Percentiles rank a stretch among this genome's conserved stretches.
Conservation (phyloP, 441 rosid genomes). For the Pelargonium cotyledonis region DNA sequence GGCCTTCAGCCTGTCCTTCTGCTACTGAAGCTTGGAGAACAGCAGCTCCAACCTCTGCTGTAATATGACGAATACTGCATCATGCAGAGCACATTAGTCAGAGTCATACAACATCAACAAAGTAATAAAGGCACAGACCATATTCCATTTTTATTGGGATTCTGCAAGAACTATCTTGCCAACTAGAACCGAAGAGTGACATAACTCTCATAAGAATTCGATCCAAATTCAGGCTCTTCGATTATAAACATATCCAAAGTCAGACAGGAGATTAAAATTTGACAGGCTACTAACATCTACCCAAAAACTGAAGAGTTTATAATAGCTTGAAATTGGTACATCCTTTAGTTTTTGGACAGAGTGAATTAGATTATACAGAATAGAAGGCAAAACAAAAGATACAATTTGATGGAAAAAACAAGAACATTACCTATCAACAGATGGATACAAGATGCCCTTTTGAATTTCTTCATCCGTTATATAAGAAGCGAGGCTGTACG, state of each 20-base stretch:
- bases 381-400: background rate
- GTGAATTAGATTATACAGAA: background rate
- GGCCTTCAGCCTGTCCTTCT: slow-evolving; percentile 81
- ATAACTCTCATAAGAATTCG: background rate
- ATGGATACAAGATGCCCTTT: slow-evolving; percentile 78
- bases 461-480: slow-evolving; percentile 78
- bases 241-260: background rate
- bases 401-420: background rate
- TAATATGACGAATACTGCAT: slow-evolving; percentile 75
- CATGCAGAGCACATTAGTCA: background rate
- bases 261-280: background rate
- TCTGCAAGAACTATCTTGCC: no score
- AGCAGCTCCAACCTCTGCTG: slow-evolving; percentile 93
- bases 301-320: background rate
- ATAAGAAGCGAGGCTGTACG: slow-evolving; percentile 87
- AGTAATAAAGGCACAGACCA: no score
- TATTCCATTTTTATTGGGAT: no score
- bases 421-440: slow-evolving; percentile 55
- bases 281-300: no score
- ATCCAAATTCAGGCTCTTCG: slow-evolving; percentile 1
- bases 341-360: background rate
- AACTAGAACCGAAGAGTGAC: background rate
- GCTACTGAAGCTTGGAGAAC: slow-evolving; percentile 77
- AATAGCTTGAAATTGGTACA: background rate
- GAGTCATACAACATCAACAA: no score